Evolutionary conservation across 176 grass and related monocot species (phyloP), one percentile per base, ranked within the genome.

Genomic region (Pontederia crassipes): DNA sequence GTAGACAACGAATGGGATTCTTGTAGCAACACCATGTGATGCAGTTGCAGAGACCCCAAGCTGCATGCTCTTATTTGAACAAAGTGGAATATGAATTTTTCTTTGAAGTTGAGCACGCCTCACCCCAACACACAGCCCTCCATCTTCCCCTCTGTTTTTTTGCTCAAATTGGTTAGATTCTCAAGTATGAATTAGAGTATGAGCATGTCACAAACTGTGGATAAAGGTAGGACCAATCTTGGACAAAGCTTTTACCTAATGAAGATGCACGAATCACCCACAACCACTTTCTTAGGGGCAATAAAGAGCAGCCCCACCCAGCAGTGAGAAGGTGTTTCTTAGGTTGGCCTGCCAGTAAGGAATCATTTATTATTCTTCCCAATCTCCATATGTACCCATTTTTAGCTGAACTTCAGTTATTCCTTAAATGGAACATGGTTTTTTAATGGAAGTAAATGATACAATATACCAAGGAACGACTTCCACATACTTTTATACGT

Each of bases 61-160:
- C 56, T 95, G 90, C 90, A 95, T 95, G 46, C 82, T 89, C 2
- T 95, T 85, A 66, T 85, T 95, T 52, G 90, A 95, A 81, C 89
- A 86, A 70, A 95, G 85, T 49, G 90, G 89, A 47, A 85, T 78
- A 50, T 82, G 82, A 28, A 95, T 74, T 46, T 85, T 78, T 46
- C 86, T 40, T 73, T 95, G 90, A 13, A 82, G 77, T 85, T 89
- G 89, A 47, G 90, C 90, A 35, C 82, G 75, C 64, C 90, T 83
- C 32, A 95, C 90, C 47, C 90, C 90, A 63, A 95, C 90, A 57
- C 79, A 74, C 49, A 95, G 76, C 32, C 89, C 90, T 1, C 82
- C 82, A n/a, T 75, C 86, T 18, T 95, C 90, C 68, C 89, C 89
- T 86, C 90, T 95, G 79, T 71, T 74, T 54, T 7, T 54, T 7